A percentile compares a stretch with the other conserved stretches of the same genome.
phyloP scores from a whole-genome alignment of 2,329 filamentous ascomycete genomes.

The Lanzia echinophila region DNA sequence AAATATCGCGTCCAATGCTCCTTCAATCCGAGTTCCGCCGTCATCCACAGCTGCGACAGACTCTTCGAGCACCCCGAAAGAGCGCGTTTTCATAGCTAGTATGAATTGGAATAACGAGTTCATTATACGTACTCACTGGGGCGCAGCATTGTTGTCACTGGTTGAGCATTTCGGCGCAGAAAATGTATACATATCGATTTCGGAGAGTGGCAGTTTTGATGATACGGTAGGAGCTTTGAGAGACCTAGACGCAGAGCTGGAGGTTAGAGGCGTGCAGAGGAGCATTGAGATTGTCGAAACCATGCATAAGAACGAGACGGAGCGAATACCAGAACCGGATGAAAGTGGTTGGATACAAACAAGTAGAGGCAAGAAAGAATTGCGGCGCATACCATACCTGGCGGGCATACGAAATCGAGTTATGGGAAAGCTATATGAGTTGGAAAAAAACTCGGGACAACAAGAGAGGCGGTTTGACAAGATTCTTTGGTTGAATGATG shows the following conservation, averaged over 20 bases:
- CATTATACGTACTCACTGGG: conserved; percentile 56
- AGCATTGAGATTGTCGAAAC: conserved; percentile 46
- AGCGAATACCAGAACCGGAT: conserved; percentile 21
- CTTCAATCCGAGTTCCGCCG: conserved; percentile 4
- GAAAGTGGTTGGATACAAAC: conserved; percentile 50
- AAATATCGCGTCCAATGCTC: background rate
- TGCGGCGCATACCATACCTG: conserved; percentile 64
- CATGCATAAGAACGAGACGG: conserved; percentile 51
- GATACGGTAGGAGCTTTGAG: conserved; percentile 57
- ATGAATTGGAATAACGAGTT: conserved; percentile 62
- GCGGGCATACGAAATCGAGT: conserved; percentile 55
- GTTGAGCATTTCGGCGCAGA: conserved; percentile 49
- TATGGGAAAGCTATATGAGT: conserved; percentile 49
- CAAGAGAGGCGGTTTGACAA: conserved; percentile 41
- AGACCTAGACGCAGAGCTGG: conserved; percentile 49
- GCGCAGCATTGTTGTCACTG: conserved; percentile 49
- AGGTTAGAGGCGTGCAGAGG: conserved; percentile 43
- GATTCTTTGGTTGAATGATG: conserved; percentile 57
- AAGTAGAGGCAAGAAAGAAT: conserved; percentile 42
- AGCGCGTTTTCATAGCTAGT: conserved; percentile 55
- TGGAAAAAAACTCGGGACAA: conserved; percentile 30
- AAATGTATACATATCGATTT: conserved; percentile 61
- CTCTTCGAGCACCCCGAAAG: background rate
- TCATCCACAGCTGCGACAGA: background rate
- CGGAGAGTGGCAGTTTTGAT: conserved; percentile 65